A percentile compares a stretch with the other conserved stretches of the same genome.
Conservation (phyloP, 352 stramenopile species). For the Peronospora destructor region DNA sequence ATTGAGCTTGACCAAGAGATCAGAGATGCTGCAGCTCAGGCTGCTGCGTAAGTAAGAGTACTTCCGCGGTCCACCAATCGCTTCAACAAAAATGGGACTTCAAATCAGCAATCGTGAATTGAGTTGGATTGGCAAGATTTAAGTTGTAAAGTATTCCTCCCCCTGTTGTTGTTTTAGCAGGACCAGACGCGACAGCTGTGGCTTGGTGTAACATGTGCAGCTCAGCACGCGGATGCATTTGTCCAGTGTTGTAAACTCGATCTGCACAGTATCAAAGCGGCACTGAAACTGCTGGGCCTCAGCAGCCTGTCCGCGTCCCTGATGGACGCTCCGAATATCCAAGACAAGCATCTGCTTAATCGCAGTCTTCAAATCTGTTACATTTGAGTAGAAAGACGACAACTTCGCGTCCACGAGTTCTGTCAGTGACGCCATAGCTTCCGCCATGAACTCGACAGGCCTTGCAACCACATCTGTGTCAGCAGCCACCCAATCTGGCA, state of each 20-base stretch:
- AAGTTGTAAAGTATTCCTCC: conserved; percentile 13
- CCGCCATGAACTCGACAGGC: conserved; percentile 45
- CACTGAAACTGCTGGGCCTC: conserved; percentile 59
- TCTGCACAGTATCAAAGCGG: conserved; percentile 66
- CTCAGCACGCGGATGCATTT: conserved; percentile 56
- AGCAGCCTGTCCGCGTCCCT: conserved; percentile 53
- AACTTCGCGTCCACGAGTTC: conserved; percentile 36
- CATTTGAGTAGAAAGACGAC: conserved; percentile 58
- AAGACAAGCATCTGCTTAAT: conserved; percentile 80
- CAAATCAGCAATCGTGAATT: conserved; percentile 10
- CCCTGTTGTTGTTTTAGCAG: conserved; percentile 20
- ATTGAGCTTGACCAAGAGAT: conserved; percentile 97
- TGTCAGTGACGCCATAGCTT: conserved; percentile 35
- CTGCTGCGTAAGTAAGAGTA: conserved; percentile 11
- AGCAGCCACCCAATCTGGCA: conserved; percentile 66
- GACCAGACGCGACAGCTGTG: conserved; percentile 20
- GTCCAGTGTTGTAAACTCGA: conserved; percentile 70
- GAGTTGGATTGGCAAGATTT: conserved; percentile 8
- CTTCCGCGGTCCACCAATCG: conserved; percentile 3
- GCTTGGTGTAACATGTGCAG: conserved; percentile 32
- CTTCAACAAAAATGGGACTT: conserved; percentile 13
- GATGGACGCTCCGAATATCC: conserved; percentile 79
- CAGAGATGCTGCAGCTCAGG: conserved; percentile 39
- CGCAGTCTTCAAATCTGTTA: conserved; percentile 43
- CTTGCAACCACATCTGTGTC: conserved; percentile 40